Conservation (phyloP, 2,329 filamentous ascomycete species). For the Aspergillaceae sp. region DNA sequence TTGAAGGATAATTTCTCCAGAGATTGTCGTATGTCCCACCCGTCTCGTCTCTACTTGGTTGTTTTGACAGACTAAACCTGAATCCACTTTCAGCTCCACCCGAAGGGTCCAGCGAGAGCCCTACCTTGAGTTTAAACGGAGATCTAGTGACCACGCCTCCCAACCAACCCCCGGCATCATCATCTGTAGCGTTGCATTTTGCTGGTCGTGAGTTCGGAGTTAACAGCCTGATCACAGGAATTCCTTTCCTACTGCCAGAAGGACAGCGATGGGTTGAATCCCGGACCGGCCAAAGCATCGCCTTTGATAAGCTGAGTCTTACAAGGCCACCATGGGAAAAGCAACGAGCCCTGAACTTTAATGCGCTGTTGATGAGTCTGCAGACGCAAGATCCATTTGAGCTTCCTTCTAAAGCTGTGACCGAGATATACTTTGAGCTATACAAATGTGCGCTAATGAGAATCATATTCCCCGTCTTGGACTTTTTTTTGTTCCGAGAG, state of each 20-base stretch:
- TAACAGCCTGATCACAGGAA: constrained; percentile 41
- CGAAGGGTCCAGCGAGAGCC: constrained; percentile 10
- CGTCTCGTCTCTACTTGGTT: background rate
- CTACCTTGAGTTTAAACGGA: background rate
- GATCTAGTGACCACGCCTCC: background rate
- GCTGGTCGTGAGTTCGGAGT: constrained; percentile 41
- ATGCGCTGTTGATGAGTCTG: constrained; percentile 12
- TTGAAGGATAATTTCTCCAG: constrained; percentile 23
- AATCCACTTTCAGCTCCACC: constrained; percentile 3
- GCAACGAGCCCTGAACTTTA: constrained; percentile 17
- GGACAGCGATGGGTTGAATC: constrained; percentile 43
- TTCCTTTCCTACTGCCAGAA: constrained; percentile 42
- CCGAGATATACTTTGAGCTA: constrained; percentile 25
- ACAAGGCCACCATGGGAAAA: constrained; percentile 28
- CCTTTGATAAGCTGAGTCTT: constrained; percentile 22
- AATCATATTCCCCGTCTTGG: constrained; percentile 43
- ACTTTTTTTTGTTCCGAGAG: constrained; percentile 39
- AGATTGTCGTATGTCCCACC: constrained; percentile 14
- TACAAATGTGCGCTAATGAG: constrained; percentile 31
- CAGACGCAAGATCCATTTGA: constrained; percentile 15
- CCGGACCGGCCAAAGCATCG: constrained; percentile 34
- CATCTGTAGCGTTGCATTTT: constrained; percentile 38
- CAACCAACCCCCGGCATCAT: constrained; percentile 13
- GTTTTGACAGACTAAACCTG: background rate
- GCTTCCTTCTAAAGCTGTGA: constrained; percentile 28